Evolutionary conservation across 2,329 filamentous ascomycete species (phyloP), one percentile per base, ranked within the genome.

Genomic region (Pestalotiopsis sp.): DNA sequence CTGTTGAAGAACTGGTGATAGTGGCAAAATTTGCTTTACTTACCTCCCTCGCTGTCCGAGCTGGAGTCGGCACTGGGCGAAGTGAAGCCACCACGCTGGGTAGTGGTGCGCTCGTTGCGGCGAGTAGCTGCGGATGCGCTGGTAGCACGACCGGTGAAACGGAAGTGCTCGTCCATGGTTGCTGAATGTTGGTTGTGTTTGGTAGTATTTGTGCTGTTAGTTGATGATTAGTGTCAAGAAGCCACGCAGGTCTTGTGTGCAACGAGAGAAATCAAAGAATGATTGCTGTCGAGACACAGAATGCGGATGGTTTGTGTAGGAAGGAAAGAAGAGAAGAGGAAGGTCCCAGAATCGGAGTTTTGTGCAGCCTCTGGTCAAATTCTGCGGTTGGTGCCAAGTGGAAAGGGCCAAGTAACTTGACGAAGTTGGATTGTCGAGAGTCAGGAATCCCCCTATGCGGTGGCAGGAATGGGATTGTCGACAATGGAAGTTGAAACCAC

Each of bases 41-140:
- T 59, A 66, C 65, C 65, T 52, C 35, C 65, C 3, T 61, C 56
- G 13, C 60, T 57, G 40, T 26, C 35, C 9, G 65, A 61, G 38
- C 20, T 35, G 4, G 56, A 61, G 2, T 35, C 52, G 3, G 39
- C 56, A 48, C 65, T 66, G 39, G 65, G 65, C 35, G 65, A 66
- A 20, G 65, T 66, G 14, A 38, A 14, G n/a, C 56, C 56, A 38
- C 58, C 65, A 40, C 64, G 52, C 22, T 13, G 55, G n/a, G 64
- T 17, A 10, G 35, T 4, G n/a, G 17, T 11, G 26, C 30, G 20
- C 44, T 40, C 55, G 30, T 38, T 38, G 20, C n/a, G 60, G 14
- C 60, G 60, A 20, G 38, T 11, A 6, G 60, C 20, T 4, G n/a
- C 60, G 38, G 13, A 22, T 9, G 60, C 39, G 60, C 60, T 63